Conservation (phyloP, 2,329 filamentous ascomycete genomes). For the Akanthomyces muscarius region DNA sequence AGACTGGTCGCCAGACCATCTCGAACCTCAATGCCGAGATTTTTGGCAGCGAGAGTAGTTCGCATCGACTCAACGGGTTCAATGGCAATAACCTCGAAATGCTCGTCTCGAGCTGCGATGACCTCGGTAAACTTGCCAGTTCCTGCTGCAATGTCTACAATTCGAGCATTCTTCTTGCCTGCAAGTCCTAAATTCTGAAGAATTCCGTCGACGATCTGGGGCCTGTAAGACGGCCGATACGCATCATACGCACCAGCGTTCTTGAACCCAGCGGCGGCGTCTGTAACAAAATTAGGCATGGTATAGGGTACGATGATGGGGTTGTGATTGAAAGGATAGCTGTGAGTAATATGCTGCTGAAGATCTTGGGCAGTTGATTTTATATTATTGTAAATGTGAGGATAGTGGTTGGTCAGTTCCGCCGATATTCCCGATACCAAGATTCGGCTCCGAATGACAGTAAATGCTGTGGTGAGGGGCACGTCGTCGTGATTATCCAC, state of each 20-base stretch:
- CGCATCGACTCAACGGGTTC: conserved; percentile 65
- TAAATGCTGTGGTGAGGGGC: background rate
- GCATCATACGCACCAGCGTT: conserved; percentile 62
- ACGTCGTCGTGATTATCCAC: background rate
- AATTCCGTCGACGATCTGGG: conserved; percentile 54
- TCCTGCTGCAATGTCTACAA: conserved; percentile 64
- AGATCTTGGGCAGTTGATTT: background rate
- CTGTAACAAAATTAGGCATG: conserved; percentile 40
- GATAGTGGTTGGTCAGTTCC: background rate
- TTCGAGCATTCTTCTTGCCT: conserved; percentile 40
- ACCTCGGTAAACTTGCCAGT: conserved; percentile 68
- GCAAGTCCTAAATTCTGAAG: conserved; percentile 52
- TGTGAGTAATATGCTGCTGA: background rate
- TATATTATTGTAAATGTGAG: conserved; percentile 3
- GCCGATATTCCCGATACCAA: background rate
- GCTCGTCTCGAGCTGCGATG: conserved; percentile 55
- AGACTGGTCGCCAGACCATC: conserved; percentile 58
- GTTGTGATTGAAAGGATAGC: background rate
- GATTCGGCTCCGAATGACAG: background rate
- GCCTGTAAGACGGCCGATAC: conserved; percentile 63
- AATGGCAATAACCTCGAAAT: conserved; percentile 57
- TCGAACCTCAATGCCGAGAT: conserved; percentile 51
- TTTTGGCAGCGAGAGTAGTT: conserved; percentile 54
- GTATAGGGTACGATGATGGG: background rate
- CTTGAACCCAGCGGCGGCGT: conserved; percentile 60